phyloP scores from a whole-genome alignment of 1,284 basidiomycete species.

The Trichosporon sp. region DNA sequence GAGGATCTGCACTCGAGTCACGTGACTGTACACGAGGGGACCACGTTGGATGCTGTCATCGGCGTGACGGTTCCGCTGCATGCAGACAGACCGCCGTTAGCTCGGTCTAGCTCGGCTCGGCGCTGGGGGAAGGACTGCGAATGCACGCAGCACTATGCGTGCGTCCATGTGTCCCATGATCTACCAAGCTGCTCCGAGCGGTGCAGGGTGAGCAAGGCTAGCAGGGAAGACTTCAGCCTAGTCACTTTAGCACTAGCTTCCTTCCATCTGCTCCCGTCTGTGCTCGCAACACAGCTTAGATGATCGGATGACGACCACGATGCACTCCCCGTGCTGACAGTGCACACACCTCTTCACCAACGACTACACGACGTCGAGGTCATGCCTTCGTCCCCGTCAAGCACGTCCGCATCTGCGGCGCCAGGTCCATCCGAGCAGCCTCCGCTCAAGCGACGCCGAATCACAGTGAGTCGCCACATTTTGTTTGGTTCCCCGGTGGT shows the following conservation, averaged over 20 bases:
- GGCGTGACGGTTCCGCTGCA: too few relatives aligned
- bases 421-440: constrained; percentile 10
- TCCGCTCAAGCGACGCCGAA: constrained; percentile 8
- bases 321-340: background rate
- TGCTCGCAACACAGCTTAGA: background rate
- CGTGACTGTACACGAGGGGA: background rate
- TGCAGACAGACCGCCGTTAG: background rate
- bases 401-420: background rate
- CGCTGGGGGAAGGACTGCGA: background rate
- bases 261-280: background rate
- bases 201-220: too few relatives aligned
- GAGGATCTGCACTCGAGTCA: background rate
- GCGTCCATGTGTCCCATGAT: too few relatives aligned
- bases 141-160: too few relatives aligned
- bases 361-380: background rate
- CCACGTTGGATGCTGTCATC: too few relatives aligned
- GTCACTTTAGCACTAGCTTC: background rate
- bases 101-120: background rate
- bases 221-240: too few relatives aligned
- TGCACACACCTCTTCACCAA: background rate
- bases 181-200: too few relatives aligned
- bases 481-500: background rate
- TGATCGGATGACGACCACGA: background rate
- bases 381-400: background rate
- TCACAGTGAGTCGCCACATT: constrained; percentile 3